Base-by-base conservation (phyloP, 176 grass and related monocot genomes). In the Miscanthus lutarioriparius region DNA sequence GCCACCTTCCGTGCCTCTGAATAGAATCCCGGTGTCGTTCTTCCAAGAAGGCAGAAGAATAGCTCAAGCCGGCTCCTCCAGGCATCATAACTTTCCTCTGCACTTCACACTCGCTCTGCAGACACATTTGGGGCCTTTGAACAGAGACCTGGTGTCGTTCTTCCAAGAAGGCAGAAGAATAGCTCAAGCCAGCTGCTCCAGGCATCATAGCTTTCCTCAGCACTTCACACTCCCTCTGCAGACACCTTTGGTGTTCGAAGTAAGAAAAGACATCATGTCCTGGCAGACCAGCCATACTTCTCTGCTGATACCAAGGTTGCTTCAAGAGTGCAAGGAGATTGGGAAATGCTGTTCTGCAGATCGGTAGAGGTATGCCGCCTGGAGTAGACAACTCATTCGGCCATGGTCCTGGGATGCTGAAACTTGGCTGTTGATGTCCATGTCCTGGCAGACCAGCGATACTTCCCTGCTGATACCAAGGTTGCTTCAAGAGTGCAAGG, bases 161-260 rank as follows among this genome's bases (percentile, higher is more conserved):
- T 11, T 90, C 23, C 27, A 84, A 62, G 68, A 83, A 90, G 9
- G 0, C 56, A 25, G 41, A 53, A 53, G 66, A 54, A 33, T 54
- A 56, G 30, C 2, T 49, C 75, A 75, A 33, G 45, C 30, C 56
- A 7, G 26, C 20, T 59, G 25, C 48, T 80, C 58, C 61, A 6
- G 61, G 48, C 38, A 53, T 53, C 28, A 14, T 40, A 7, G 0
- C 17, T 14, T 62, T 70, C 69, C 30, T 80, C 35, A 16, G 22
- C 17, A 75, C 37, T 61, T 80, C 67, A 62, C 48, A 25, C 5
- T 87, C 22, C 61, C 48, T 6, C 48, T 51, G 48, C 5, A 54
- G 62, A 64, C 19, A 8, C 22, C 38, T 85, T 67, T 35, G 39
- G 23, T 33, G 14, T 47, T 78, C 80, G 64, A 74, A 82, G 64